Evolutionary conservation across 192 early-diverging fungal genomes (phyloP), one percentile per base, ranked within the genome.

Genomic region (Entomortierella parvispora): DNA sequence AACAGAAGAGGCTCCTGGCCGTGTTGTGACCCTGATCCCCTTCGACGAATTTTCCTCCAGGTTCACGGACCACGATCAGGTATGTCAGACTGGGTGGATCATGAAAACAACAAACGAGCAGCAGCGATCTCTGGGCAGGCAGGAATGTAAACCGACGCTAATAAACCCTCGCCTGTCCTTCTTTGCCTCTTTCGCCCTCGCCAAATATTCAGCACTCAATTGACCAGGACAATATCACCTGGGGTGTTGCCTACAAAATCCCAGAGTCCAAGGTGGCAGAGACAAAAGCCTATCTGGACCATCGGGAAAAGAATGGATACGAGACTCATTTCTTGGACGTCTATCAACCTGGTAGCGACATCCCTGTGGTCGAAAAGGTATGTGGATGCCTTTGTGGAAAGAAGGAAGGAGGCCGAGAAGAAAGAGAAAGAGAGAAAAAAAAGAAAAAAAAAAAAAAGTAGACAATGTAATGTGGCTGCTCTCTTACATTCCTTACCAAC

Each of bases 281-380:
- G 18, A 94, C 95, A 7, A 83, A 84, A 33, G 83, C 81, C 22
- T 93, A 96, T 47, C 71, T 98, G 50, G 94, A 96, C 59, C 88
- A 93, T 71, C 84, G 96, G 29, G 96, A 98, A 84, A 96, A 89
- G 85, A 92, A 94, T 67, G 96, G 96, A 4, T 98, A 98, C 62
- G 80, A 87, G 4, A 81, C 85, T 18, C 87, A 90, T 32, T 76
- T 82, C 42, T 80, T 88, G 12, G 84, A 91, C 26, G 88, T 95
- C 14, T 93, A 78, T 75, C 76, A 81, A 18, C 76, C 78, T 7
- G 68, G 62, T 3, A 59, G 28, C 10, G 54, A 57, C 18, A 65
- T 63, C 18, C 72, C 72, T 26, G 79, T 84, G n/a, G 84, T 93
- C 22, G 79, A 80, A 59, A 82, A 87, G 71, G 87, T 89, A 76